Evolutionary conservation across 1,284 basidiomycete species (phyloP).

Genomic region (Irpex sp.): DNA sequence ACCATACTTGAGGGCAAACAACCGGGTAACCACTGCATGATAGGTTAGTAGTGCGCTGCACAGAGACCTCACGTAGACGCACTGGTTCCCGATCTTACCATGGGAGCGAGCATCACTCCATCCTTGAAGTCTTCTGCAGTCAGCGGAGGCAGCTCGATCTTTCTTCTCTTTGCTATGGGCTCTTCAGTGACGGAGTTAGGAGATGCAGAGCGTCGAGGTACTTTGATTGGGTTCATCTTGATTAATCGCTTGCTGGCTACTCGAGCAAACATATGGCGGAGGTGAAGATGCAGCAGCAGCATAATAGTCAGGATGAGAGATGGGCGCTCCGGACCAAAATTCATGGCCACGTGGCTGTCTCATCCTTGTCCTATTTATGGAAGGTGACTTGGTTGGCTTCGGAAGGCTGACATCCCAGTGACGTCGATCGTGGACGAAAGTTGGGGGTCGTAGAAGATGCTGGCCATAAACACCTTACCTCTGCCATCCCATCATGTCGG

Average conservation of each 20-base stretch:
- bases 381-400: not conserved
- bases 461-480: not conserved
- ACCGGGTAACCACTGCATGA: constrained; percentile 69
- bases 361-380: not conserved
- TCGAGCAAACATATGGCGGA: constrained; percentile 1
- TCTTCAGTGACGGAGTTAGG: constrained; percentile 33
- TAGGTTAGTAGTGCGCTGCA: not conserved
- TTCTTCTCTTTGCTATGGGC: constrained; percentile 51
- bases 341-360: not conserved
- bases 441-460: not conserved
- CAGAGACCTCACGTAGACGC: constrained; percentile 28
- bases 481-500: constrained; percentile 3
- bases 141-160: constrained; percentile 44
- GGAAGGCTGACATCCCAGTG: not conserved
- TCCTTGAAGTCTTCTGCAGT: constrained; percentile 70
- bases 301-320: not conserved
- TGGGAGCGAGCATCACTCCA: constrained; percentile 88
- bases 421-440: not conserved
- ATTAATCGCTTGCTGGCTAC: not conserved
- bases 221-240: constrained; percentile 22
- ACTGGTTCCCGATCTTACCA: constrained; percentile 93
- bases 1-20: constrained; percentile 90
- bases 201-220: constrained; percentile 54
- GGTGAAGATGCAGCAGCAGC: not conserved
- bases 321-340: not conserved